Percentiles rank a stretch among this genome's conserved stretches.
phyloP scores from a whole-genome alignment of 75 land plant genomes.

The Isoetes taiwanensis region DNA sequence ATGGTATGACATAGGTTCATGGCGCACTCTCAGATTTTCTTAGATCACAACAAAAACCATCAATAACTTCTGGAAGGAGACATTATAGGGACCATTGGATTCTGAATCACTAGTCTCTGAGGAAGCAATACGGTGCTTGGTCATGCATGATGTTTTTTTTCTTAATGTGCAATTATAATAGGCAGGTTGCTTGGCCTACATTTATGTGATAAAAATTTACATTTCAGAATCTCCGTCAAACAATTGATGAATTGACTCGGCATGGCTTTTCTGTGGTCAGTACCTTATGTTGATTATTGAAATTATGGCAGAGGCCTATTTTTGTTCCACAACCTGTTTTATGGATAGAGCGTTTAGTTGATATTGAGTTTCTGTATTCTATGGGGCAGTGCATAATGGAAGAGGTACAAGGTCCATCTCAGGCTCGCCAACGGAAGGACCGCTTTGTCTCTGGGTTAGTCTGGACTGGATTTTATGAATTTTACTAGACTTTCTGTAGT shows the following conservation, averaged over 20 bases:
- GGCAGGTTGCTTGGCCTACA: neutral
- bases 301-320: neutral
- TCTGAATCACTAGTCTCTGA: neutral
- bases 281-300: neutral
- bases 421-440: constrained; percentile 63
- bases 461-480: neutral
- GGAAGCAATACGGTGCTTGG: no score
- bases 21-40: no score
- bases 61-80: neutral
- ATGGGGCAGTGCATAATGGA: constrained; percentile 72
- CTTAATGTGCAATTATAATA: neutral
- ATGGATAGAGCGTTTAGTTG: neutral
- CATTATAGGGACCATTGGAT: neutral
- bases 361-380: neutral
- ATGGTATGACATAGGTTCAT: no score
- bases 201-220: neutral
- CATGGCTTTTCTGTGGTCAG: constrained; percentile 78
- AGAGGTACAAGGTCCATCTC: constrained; percentile 73
- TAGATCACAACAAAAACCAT: no score
- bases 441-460: constrained; percentile 72
- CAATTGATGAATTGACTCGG: constrained; percentile 71
- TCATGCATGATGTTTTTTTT: no score
- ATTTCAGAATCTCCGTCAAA: constrained; percentile 82
- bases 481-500: no score
- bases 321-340: neutral